Conservation (phyloP, 2,329 filamentous ascomycete genomes). For the Cordyceps pruinosa region DNA sequence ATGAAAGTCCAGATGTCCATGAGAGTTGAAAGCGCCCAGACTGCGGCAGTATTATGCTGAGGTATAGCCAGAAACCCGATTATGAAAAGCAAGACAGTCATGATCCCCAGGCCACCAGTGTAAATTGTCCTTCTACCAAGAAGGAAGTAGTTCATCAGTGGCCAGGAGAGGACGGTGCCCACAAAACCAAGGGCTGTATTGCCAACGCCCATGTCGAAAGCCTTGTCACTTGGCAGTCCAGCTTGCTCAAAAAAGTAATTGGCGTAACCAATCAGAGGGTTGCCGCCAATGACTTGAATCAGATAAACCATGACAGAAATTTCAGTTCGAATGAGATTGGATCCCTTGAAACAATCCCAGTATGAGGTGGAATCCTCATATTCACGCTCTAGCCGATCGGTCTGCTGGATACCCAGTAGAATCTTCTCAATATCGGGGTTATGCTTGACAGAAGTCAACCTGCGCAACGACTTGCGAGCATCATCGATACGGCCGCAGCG, state of each 20-base stretch:
- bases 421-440: constrained; percentile 28
- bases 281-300: constrained; percentile 57
- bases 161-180: constrained; percentile 34
- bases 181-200: constrained; percentile 35
- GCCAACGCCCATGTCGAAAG: constrained; percentile 25
- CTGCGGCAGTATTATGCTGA: constrained; percentile 23
- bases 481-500: constrained; percentile 35
- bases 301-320: constrained; percentile 55
- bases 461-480: constrained; percentile 32
- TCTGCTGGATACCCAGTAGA: constrained; percentile 51
- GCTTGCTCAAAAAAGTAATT: constrained; percentile 35
- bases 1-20: constrained; percentile 36
- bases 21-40: constrained; percentile 33
- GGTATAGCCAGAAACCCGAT: constrained; percentile 35
- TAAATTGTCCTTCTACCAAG: constrained; percentile 36
- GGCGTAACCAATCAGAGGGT: constrained; percentile 58
- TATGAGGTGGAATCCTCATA: constrained; percentile 43
- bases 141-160: constrained; percentile 28
- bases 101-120: constrained; percentile 16
- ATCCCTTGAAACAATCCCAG: constrained; percentile 42
- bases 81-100: constrained; percentile 32
- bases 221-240: constrained; percentile 18
- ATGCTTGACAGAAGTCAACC: constrained; percentile 33
- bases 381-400: constrained; percentile 48
- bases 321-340: constrained; percentile 46